A percentile compares a stretch with the other conserved stretches of the same genome.
These are phyloP conservation scores for Collariella sp. DNA, from an alignment of 495 filamentous ascomycete genomes.

Conservation along the genomic window DNA sequence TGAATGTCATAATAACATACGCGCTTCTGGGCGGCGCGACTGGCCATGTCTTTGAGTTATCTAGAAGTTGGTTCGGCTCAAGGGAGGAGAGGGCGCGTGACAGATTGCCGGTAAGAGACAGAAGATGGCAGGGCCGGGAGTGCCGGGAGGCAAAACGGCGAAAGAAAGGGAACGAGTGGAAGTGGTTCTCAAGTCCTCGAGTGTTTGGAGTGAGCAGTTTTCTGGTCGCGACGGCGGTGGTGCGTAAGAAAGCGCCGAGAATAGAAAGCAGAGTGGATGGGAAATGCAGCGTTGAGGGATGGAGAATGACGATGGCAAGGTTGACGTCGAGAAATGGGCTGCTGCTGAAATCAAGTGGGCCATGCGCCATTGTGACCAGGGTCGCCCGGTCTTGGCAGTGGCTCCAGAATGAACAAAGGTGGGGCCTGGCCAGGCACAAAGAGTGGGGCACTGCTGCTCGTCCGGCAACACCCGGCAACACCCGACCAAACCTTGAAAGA, in stretches of 20 bases:
- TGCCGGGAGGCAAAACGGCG: not conserved
- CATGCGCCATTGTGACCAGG: no score
- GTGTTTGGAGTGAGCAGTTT: not conserved
- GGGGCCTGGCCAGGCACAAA: no score
- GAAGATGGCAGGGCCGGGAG: not conserved
- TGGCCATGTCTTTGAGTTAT: conserved; percentile 52
- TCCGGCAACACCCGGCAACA: conserved; percentile 2
- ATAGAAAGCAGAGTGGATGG: not conserved
- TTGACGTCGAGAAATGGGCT: no score
- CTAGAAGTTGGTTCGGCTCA: conserved; percentile 51
- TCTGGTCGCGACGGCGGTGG: no score
- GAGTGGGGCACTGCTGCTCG: no score
- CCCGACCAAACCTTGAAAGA: conserved; percentile 4
- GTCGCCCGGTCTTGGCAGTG: no score
- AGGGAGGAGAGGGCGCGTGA: not conserved
- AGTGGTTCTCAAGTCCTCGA: not conserved
- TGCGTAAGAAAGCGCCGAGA: not conserved
- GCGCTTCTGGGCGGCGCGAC: conserved; percentile 72
- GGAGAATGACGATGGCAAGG: not conserved
- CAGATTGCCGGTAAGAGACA: not conserved
- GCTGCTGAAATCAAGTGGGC: no score
- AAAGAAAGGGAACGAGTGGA: not conserved
- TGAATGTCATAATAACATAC: conserved; percentile 40
- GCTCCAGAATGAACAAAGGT: no score
- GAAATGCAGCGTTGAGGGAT: not conserved